phyloP scores from a whole-genome alignment of 306 rosid genomes.

The Quercus glauca region DNA sequence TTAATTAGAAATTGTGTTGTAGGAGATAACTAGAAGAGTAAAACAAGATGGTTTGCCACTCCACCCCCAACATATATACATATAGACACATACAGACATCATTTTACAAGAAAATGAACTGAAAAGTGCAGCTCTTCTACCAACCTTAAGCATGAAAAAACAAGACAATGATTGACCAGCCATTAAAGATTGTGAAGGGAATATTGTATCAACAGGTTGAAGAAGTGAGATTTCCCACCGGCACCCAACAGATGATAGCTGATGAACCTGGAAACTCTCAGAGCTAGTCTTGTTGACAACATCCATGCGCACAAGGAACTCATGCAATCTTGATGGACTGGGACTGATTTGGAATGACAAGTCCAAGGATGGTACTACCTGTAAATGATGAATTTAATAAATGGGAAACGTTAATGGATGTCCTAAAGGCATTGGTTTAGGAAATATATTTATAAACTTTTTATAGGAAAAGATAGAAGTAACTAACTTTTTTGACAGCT shows the following conservation, averaged over 20 bases:
- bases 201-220: conserved; percentile 67
- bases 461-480: too few species aligned
- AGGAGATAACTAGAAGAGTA: not conserved
- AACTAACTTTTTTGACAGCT: too few species aligned
- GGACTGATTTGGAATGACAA: conserved; percentile 82
- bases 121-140: conserved; percentile 22
- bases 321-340: conserved; percentile 77
- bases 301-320: conserved; percentile 90
- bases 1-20: not conserved
- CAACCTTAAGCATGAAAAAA: conserved; percentile 84
- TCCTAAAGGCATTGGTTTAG: too few species aligned
- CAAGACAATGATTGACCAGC: conserved; percentile 89
- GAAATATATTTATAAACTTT: too few species aligned
- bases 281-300: conserved; percentile 73
- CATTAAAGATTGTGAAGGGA: conserved; percentile 68
- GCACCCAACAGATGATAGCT: conserved; percentile 71
- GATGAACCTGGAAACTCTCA: conserved; percentile 72
- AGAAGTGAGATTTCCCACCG: conserved; percentile 80
- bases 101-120: not conserved
- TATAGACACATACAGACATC: not conserved
- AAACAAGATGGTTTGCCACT: not conserved
- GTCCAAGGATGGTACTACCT: conserved; percentile 91
- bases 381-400: conserved; percentile 24
- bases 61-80: not conserved
- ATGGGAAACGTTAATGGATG: too few species aligned